A percentile compares a stretch with the other conserved stretches of the same genome.
Conservation (phyloP, 208 protist species). For the Vickermania ingenoplastis region DNA sequence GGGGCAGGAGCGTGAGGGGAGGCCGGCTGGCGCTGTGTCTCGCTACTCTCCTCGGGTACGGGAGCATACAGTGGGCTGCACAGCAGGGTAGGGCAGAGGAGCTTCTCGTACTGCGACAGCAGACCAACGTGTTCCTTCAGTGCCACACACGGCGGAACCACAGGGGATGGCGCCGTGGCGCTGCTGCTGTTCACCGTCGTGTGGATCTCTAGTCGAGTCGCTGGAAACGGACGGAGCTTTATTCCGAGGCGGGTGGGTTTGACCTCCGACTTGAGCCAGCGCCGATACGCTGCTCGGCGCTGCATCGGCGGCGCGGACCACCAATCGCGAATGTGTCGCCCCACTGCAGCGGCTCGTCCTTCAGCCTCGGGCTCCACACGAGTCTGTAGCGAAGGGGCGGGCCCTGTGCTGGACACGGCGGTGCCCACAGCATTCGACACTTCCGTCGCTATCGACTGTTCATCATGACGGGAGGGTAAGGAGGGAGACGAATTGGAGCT, state of each 20-base stretch:
- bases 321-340: background rate
- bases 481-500: background rate
- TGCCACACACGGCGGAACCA: background rate
- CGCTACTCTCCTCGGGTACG: conserved; percentile 2
- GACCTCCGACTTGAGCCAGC: background rate
- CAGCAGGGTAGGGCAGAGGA: conserved; percentile 49
- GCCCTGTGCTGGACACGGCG: no score
- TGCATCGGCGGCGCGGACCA: background rate
- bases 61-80: conserved; percentile 41
- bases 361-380: no score
- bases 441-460: background rate
- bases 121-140: conserved; percentile 18
- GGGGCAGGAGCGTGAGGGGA: background rate
- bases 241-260: background rate
- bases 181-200: background rate
- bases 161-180: background rate
- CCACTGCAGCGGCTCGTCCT: background rate
- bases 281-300: background rate
- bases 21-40: background rate
- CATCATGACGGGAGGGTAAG: conserved; percentile 26
- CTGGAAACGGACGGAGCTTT: background rate
- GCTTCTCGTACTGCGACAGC: conserved; percentile 37
- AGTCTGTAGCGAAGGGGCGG: no score
- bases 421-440: no score
- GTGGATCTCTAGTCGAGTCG: background rate